These are phyloP conservation scores for Diaporthe vaccinii DNA, from an alignment of 2,329 filamentous ascomycete genomes.

Conservation along the genomic window DNA sequence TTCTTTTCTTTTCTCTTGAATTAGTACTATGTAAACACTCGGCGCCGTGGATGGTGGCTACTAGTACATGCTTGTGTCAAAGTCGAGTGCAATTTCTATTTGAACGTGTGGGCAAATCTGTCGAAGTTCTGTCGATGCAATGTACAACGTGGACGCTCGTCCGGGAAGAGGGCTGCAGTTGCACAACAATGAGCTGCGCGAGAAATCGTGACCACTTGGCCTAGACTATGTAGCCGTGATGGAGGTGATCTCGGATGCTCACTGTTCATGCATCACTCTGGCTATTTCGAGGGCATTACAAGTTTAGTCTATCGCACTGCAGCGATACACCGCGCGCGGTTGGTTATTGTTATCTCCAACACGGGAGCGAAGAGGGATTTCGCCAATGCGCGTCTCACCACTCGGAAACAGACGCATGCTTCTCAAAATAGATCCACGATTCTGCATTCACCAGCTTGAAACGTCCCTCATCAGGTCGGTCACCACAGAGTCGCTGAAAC, in stretches of 20 bases:
- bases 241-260: background rate
- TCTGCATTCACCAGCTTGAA: constrained; percentile 5
- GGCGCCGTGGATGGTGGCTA: background rate
- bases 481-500: constrained; percentile 3
- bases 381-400: constrained; percentile 19
- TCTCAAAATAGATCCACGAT: constrained; percentile 25
- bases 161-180: background rate
- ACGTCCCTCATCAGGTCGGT: background rate
- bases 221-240: background rate
- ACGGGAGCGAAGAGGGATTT: background rate
- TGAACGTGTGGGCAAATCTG: background rate
- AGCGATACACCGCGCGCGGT: background rate
- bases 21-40: background rate
- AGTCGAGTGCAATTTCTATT: background rate
- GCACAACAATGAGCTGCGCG: background rate
- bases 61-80: background rate
- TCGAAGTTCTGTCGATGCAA: background rate
- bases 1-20: background rate
- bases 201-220: background rate
- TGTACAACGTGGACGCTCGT: background rate
- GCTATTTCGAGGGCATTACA: background rate
- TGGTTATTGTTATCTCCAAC: background rate
- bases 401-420: background rate
- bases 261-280: background rate
- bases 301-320: background rate